phyloP scores from a whole-genome alignment of 495 filamentous ascomycete genomes.

The Aspergillus ostianus region DNA sequence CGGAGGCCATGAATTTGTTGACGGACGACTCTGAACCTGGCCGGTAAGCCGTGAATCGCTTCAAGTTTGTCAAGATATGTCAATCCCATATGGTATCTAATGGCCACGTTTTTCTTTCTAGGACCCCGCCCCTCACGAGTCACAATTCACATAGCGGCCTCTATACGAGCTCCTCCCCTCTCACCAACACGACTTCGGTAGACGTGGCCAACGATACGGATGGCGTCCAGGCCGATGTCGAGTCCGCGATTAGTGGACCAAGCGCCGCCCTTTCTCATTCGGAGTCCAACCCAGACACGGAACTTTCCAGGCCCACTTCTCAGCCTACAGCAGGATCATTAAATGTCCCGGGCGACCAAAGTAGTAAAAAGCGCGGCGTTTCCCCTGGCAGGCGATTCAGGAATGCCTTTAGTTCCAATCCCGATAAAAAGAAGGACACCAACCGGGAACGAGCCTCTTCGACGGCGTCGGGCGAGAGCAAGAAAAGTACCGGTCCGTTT shows the following conservation, averaged over 20 bases:
- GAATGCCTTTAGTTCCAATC: slow-evolving; percentile 41
- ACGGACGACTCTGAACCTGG: slow-evolving; percentile 71
- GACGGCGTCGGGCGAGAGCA: slow-evolving; percentile 32
- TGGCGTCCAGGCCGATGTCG: slow-evolving; percentile 24
- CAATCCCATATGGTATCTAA: not conserved
- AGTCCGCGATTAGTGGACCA: slow-evolving; percentile 33
- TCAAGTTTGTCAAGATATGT: no score
- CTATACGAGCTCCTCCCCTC: slow-evolving; percentile 77
- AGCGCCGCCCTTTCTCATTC: slow-evolving; percentile 22
- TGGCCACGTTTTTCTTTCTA: slow-evolving; percentile 20
- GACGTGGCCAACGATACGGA: slow-evolving; percentile 28
- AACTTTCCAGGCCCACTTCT: slow-evolving; percentile 20
- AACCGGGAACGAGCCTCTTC: slow-evolving; percentile 42
- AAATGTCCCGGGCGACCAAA: slow-evolving; percentile 32
- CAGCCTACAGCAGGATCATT: slow-evolving; percentile 27
- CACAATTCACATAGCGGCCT: slow-evolving; percentile 77
- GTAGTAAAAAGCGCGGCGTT: slow-evolving; percentile 35
- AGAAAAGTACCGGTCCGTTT: slow-evolving; percentile 29
- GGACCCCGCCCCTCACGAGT: slow-evolving; percentile 62
- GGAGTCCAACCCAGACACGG: slow-evolving; percentile 26
- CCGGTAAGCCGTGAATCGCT: slow-evolving; percentile 50
- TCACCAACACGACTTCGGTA: slow-evolving; percentile 60
- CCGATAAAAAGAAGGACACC: slow-evolving; percentile 40
- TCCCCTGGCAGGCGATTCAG: slow-evolving; percentile 48
- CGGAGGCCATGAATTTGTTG: slow-evolving; percentile 53